Conservation (phyloP, 768 basidiomycete genomes). For the Sporobolomyces phaffii region DNA sequence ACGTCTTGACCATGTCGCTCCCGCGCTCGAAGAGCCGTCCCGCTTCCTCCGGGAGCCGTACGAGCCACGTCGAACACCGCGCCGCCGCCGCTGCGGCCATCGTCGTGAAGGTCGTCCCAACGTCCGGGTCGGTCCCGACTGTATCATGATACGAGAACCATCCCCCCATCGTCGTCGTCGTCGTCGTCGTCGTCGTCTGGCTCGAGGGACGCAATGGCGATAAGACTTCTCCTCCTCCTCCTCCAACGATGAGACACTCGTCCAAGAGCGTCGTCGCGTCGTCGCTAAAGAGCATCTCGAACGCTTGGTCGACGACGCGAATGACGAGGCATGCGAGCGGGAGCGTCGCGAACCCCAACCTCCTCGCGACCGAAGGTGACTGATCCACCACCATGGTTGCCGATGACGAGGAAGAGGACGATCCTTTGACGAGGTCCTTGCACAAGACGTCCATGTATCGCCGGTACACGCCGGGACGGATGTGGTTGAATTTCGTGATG, state of each 20-base stretch:
- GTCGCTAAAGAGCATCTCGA: slow-evolving; percentile 49
- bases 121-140: no score
- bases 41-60: no score
- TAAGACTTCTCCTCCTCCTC: no score
- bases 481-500: slow-evolving; percentile 99
- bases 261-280: slow-evolving; percentile 41
- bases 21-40: no score
- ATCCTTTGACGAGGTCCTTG: slow-evolving; percentile 63
- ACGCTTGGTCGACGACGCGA: slow-evolving; percentile 48
- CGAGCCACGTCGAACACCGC: no score
- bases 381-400: slow-evolving; percentile 98
- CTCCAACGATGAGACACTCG: slow-evolving; percentile 35
- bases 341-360: slow-evolving; percentile 86
- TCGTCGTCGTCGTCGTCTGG: no score
- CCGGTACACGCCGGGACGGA: slow-evolving; percentile 88
- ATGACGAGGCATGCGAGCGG: slow-evolving; percentile 73
- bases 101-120: no score
- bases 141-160: no score
- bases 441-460: slow-evolving; percentile 92
- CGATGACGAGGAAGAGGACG: neutral
- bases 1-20: neutral
- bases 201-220: no score
- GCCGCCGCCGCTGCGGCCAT: no score
- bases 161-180: no score
- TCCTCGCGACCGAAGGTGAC: slow-evolving; percentile 84